Conservation (phyloP, 129 eudicot species). For the Silybum marianum region DNA sequence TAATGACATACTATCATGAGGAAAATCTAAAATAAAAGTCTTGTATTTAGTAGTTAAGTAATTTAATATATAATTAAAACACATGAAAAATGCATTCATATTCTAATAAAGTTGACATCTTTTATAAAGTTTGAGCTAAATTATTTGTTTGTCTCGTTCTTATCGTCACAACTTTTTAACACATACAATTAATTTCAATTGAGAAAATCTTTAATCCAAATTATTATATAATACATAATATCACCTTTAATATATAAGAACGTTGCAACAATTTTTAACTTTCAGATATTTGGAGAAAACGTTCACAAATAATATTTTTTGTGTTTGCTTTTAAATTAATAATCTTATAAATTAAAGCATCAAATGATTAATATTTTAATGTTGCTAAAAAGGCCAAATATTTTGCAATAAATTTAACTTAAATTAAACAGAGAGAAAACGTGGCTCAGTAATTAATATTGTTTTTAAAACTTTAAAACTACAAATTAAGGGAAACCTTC, state of each 20-base stretch:
- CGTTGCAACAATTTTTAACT: too few relatives aligned
- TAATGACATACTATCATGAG: too few relatives aligned
- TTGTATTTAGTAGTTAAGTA: too few relatives aligned
- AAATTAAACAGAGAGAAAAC: not conserved
- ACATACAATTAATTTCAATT: not conserved
- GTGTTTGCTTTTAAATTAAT: not conserved
- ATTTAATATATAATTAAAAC: too few relatives aligned
- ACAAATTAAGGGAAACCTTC: not conserved
- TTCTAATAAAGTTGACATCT: not conserved
- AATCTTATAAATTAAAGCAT: not conserved
- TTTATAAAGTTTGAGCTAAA: not conserved
- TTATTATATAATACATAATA: not conserved
- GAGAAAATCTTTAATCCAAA: not conserved
- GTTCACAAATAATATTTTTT: too few relatives aligned
- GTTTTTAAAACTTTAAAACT: not conserved
- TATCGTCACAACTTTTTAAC: not conserved
- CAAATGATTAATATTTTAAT: not conserved
- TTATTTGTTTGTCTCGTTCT: too few relatives aligned
- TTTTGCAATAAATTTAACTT: not conserved
- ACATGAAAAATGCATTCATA: not conserved
- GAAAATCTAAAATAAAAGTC: too few relatives aligned
- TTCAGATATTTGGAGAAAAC: not conserved
- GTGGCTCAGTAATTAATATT: constrained; percentile 1
- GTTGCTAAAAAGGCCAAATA: not conserved
- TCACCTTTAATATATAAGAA: not conserved